phyloP scores from a whole-genome alignment of 208 protist genomes.

The Crithidia acanthocephali region DNA sequence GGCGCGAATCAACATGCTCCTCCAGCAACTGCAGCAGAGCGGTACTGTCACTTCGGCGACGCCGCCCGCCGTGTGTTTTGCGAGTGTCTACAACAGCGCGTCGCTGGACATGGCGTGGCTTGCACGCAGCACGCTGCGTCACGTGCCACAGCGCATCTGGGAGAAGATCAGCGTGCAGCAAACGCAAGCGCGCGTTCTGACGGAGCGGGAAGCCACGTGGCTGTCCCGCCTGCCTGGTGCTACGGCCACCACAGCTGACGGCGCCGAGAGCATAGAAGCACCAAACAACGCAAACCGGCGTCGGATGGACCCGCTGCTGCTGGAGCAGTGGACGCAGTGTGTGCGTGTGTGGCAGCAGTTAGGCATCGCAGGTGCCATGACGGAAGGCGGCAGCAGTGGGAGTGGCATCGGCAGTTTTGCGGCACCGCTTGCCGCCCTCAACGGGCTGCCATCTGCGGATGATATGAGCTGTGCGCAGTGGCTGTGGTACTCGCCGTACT shows the following conservation, averaged over 20 bases:
- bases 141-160: conserved; percentile 50
- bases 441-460: conserved; percentile 8
- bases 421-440: background rate
- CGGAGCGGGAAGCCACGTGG: conserved; percentile 36
- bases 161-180: conserved; percentile 53
- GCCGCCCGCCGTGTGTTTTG: background rate
- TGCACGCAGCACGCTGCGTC: conserved; percentile 57
- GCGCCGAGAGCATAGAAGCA: conserved; percentile 1
- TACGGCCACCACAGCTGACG: conserved; percentile 6
- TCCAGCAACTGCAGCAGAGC: conserved; percentile 30
- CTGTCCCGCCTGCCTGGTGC: conserved; percentile 22
- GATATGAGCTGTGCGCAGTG: conserved; percentile 41
- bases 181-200: conserved; percentile 14
- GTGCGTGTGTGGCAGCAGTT: conserved; percentile 33
- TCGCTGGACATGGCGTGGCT: conserved; percentile 65
- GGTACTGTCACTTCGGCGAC: conserved; percentile 6
- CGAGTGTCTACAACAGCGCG: conserved; percentile 57
- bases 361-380: conserved; percentile 11
- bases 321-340: conserved; percentile 50
- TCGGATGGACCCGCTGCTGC: conserved; percentile 38
- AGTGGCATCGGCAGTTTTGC: background rate
- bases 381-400: background rate
- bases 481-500: conserved; percentile 66
- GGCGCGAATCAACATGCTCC: conserved; percentile 28
- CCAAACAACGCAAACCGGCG: background rate